Conservation (phyloP, 2,329 filamentous ascomycete genomes). For the Trichoderma citrinoviride region DNA sequence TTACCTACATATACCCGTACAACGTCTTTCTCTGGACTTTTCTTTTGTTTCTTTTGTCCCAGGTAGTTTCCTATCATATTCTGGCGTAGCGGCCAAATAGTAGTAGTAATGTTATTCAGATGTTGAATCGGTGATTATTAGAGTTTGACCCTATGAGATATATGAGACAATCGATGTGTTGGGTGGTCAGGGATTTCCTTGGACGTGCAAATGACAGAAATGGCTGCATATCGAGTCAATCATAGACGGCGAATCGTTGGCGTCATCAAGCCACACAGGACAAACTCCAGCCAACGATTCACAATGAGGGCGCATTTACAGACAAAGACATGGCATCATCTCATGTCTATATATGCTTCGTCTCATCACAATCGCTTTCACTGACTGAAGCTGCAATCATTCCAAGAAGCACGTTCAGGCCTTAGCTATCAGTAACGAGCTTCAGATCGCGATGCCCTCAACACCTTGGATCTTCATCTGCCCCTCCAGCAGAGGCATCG, state of each 20-base stretch:
- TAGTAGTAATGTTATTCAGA: constrained; percentile 4
- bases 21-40: neutral
- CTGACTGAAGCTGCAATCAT: too few relatives aligned
- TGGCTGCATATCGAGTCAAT: too few relatives aligned
- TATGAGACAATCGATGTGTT: too few relatives aligned
- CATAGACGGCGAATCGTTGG: neutral
- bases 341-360: neutral
- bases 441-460: constrained; percentile 36
- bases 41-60: neutral
- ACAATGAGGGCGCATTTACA: neutral
- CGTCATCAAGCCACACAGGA: constrained; percentile 1
- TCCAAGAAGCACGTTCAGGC: too few relatives aligned
- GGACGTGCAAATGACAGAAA: too few relatives aligned
- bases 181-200: too few relatives aligned
- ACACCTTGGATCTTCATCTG: constrained; percentile 51
- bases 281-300: neutral
- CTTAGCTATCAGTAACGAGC: neutral
- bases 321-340: neutral
- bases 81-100: neutral
- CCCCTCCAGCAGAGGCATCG: constrained; percentile 49
- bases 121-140: neutral
- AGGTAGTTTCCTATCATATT: neutral
- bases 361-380: neutral
- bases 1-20: constrained; percentile 12
- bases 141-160: neutral